These are phyloP conservation scores for Metroxylon sagu DNA, from an alignment of 176 grass and related monocot genomes.

Conservation along the genomic window DNA sequence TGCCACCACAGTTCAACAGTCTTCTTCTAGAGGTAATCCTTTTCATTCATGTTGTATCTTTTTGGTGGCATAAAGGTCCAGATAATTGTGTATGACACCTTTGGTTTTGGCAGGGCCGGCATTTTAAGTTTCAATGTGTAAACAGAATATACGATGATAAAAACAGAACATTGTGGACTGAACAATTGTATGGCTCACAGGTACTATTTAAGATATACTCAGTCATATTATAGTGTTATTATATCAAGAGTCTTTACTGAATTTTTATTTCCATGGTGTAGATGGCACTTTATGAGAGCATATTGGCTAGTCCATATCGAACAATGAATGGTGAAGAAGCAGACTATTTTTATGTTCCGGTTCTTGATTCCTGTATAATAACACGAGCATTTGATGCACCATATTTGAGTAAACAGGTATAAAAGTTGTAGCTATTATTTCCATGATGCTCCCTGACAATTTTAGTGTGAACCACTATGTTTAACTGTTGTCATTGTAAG, in stretches of 20 bases:
- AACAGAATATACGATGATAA: constrained; percentile 78
- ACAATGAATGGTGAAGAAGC: constrained; percentile 92
- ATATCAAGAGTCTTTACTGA: no score
- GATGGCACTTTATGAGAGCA: constrained; percentile 95
- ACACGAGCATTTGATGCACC: constrained; percentile 79
- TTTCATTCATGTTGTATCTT: neutral
- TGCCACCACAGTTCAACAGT: constrained; percentile 79
- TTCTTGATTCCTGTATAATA: constrained; percentile 90
- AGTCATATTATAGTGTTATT: no score
- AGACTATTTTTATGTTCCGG: constrained; percentile 97
- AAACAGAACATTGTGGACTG: constrained; percentile 79
- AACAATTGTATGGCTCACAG: constrained; percentile 86
- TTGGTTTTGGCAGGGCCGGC: constrained; percentile 53
- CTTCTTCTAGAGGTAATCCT: constrained; percentile 89
- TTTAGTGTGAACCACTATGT: no score
- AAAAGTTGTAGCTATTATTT: neutral
- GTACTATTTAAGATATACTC: constrained; percentile 23
- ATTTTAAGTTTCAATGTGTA: constrained; percentile 80
- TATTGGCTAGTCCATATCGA: constrained; percentile 83
- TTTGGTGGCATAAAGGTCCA: constrained; percentile 2
- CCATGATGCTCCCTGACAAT: no score
- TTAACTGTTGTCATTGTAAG: no score
- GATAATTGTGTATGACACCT: neutral
- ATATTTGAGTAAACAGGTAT: constrained; percentile 60
- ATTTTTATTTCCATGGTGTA: constrained; percentile 26